Conservation (phyloP, 805 yeast genomes). For the Pichia cabralensis region DNA sequence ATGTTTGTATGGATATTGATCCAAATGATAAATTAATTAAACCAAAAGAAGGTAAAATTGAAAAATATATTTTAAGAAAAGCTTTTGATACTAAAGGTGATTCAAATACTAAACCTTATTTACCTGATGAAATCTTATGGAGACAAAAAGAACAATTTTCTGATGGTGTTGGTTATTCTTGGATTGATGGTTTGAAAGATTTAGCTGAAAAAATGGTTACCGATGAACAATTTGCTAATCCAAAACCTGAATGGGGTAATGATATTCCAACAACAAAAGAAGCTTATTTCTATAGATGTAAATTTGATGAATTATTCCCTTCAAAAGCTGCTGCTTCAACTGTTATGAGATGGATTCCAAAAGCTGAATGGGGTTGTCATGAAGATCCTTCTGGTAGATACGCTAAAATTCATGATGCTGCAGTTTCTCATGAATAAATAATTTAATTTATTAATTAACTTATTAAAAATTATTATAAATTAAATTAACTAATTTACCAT, state of each 20-base stretch:
- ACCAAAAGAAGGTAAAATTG: constrained; percentile 66
- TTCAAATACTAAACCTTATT: constrained; percentile 68
- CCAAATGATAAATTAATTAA: constrained; percentile 86
- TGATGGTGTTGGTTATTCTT: constrained; percentile 98
- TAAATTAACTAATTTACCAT: neutral
- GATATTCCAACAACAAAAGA: constrained; percentile 97
- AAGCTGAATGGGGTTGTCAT: constrained; percentile 99
- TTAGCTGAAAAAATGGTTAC: constrained; percentile 78
- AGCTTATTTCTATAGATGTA: constrained; percentile 97
- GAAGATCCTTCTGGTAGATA: constrained; percentile 98
- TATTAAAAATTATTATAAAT: neutral
- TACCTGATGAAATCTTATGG: constrained; percentile 96
- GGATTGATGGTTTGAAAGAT: constrained; percentile 98
- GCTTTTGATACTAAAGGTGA: constrained; percentile 93
- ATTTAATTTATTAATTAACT: neutral
- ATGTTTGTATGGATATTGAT: constrained; percentile 87
- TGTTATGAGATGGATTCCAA: constrained; percentile 99
- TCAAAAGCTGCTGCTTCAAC: constrained; percentile 88
- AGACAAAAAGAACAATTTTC: constrained; percentile 99
- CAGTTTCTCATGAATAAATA: constrained; percentile 26
- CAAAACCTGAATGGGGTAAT: constrained; percentile 92
- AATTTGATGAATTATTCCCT: constrained; percentile 90
- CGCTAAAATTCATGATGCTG: constrained; percentile 79
- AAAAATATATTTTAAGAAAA: constrained; percentile 92
- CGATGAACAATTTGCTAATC: constrained; percentile 84